Conservation (phyloP, 2,329 filamentous ascomycete genomes). For the Fusarium sp. region DNA sequence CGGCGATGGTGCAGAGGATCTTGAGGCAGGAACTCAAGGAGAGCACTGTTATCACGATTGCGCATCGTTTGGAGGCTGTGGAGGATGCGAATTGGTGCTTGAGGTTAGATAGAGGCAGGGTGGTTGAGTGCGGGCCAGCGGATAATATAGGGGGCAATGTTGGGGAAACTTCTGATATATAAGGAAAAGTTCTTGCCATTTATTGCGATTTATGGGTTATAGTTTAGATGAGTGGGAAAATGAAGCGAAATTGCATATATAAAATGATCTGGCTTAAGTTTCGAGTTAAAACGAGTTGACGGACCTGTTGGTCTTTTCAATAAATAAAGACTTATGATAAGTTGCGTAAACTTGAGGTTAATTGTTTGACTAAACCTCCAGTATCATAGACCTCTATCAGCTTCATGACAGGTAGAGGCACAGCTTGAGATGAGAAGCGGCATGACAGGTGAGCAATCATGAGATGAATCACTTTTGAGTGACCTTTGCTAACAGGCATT, state of each 20-base stretch:
- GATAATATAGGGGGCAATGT: conserved; percentile 20
- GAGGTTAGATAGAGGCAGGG: conserved; percentile 63
- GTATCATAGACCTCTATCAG: background rate
- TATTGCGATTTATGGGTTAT: background rate
- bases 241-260: background rate
- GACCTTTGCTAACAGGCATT: background rate
- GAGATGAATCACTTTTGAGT: accelerated
- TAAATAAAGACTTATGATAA: background rate
- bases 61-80: conserved; percentile 74
- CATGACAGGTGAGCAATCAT: background rate
- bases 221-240: background rate
- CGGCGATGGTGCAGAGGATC: conserved; percentile 68
- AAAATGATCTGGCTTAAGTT: background rate
- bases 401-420: background rate
- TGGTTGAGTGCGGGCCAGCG: conserved; percentile 63
- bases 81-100: conserved; percentile 68
- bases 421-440: background rate
- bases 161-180: background rate
- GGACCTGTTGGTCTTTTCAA: background rate
- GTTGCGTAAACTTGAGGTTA: background rate
- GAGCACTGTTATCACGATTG: conserved; percentile 74
- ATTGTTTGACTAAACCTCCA: background rate
- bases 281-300: background rate
- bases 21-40: conserved; percentile 65
- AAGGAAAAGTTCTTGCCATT: background rate